Evolutionary conservation across 345 rosid species (phyloP).

Genomic region (Sonneratia alba): DNA sequence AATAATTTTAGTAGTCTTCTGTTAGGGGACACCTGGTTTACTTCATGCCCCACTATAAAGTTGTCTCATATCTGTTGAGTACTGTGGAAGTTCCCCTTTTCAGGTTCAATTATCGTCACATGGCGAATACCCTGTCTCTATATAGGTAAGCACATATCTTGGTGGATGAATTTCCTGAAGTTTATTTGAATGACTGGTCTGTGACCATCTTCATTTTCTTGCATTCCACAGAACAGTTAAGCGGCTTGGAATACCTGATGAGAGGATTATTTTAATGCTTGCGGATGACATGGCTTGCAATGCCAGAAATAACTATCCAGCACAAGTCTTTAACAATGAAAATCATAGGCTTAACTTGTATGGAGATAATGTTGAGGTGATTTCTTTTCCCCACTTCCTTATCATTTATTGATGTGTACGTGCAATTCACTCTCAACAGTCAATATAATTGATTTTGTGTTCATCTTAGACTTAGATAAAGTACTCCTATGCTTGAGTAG

Average conservation of each 20-base stretch:
- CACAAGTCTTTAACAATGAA: conserved; percentile 96
- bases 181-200: neutral
- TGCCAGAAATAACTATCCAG: conserved; percentile 86
- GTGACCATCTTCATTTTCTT: neutral
- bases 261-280: conserved; percentile 88
- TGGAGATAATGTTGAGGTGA: conserved; percentile 96
- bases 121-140: conserved; percentile 92
- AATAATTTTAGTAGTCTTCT: neutral
- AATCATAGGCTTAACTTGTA: conserved; percentile 91
- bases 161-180: neutral
- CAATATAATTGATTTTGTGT: neutral
- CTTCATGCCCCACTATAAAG: neutral
- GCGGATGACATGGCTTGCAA: conserved; percentile 99
- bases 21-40: neutral
- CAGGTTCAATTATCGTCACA: conserved; percentile 98
- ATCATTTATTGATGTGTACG: neutral
- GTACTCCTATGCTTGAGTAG: neutral
- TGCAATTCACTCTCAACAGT: neutral
- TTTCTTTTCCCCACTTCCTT: conserved; percentile 10
- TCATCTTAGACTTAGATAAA: neutral
- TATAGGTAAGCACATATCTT: conserved; percentile 45
- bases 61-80: neutral
- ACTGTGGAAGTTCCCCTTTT: conserved; percentile 4
- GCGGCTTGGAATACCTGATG: conserved; percentile 92
- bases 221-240: conserved; percentile 73